Evolutionary conservation across 768 basidiomycete genomes (phyloP).

Genomic region (Lactifluus pinguis): DNA sequence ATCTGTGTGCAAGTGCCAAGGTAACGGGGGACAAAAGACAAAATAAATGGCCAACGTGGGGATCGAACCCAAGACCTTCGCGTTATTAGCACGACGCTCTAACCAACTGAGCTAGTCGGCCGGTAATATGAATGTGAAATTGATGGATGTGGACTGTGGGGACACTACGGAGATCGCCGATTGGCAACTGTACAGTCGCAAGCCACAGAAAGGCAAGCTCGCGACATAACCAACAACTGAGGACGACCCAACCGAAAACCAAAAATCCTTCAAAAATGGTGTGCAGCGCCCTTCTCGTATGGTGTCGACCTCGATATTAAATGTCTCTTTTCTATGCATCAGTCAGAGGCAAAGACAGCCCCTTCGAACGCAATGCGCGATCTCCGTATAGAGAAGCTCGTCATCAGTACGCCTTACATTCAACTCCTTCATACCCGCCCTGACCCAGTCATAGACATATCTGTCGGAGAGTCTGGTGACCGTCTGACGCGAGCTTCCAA

Average conservation of each 20-base stretch:
- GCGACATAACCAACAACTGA: background rate
- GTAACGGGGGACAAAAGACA: background rate
- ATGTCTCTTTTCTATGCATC: background rate
- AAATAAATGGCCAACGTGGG: slow-evolving; percentile 22
- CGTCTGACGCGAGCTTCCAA: slow-evolving; percentile 7
- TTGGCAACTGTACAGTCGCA: background rate
- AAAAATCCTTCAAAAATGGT: slow-evolving; percentile 2
- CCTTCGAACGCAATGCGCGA: slow-evolving; percentile 60
- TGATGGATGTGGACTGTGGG: background rate
- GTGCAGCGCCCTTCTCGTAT: background rate
- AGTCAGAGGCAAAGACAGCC: slow-evolving; percentile 85
- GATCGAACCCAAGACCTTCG: slow-evolving; percentile 27
- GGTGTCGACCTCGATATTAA: background rate
- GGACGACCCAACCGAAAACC: background rate
- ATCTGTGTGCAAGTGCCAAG: too few species aligned
- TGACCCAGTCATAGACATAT: slow-evolving; percentile 94
- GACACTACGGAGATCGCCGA: background rate
- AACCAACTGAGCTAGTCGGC: slow-evolving; percentile 92
- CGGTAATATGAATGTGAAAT: slow-evolving; percentile 18
- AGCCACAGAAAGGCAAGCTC: background rate
- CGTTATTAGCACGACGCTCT: slow-evolving; percentile 81
- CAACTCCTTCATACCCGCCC: slow-evolving; percentile 53
- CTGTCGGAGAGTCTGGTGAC: slow-evolving; percentile 67
- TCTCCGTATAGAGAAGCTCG: slow-evolving; percentile 5
- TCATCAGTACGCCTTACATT: background rate